phyloP scores from a whole-genome alignment of 495 filamentous ascomycete genomes.

The Penicillium waksmanii region DNA sequence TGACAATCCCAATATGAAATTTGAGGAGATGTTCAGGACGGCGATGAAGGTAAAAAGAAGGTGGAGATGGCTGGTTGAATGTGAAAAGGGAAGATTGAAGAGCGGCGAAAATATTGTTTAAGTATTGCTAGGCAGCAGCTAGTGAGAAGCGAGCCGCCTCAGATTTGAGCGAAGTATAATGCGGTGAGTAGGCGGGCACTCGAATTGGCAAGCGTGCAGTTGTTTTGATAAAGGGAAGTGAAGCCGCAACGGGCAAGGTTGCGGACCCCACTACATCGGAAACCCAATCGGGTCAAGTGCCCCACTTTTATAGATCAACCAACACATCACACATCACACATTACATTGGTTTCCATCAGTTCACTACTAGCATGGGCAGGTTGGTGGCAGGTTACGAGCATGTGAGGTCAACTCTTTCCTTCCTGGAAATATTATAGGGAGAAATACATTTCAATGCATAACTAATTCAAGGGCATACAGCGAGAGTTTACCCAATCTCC shows the following conservation, averaged over 20 bases:
- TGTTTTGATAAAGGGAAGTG: not conserved
- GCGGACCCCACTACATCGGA: not conserved
- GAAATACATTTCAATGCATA: not conserved
- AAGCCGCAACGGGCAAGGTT: not conserved
- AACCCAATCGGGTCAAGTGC: slow-evolving; percentile 3
- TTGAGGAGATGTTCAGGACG: too few relatives aligned
- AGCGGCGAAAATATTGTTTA: not conserved
- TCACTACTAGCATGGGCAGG: not conserved
- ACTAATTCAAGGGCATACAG: not conserved
- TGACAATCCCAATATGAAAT: not conserved
- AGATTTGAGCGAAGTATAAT: not conserved
- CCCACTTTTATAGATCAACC: not conserved
- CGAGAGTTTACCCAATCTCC: not conserved
- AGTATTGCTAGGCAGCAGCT: not conserved
- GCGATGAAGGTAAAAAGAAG: not conserved
- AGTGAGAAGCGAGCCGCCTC: not conserved
- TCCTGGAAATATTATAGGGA: not conserved
- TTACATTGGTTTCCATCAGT: not conserved
- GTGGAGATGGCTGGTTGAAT: not conserved
- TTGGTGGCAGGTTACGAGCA: not conserved
- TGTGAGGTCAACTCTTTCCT: not conserved
- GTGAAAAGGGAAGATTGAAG: not conserved
- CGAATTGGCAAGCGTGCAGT: not conserved
- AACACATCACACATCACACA: not conserved
- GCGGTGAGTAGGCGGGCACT: not conserved